A percentile compares a stretch with the other conserved stretches of the same genome.
Evolutionary conservation across 176 grass and related monocot genomes (phyloP).

Genomic region (Dendrocalamus sinicus): DNA sequence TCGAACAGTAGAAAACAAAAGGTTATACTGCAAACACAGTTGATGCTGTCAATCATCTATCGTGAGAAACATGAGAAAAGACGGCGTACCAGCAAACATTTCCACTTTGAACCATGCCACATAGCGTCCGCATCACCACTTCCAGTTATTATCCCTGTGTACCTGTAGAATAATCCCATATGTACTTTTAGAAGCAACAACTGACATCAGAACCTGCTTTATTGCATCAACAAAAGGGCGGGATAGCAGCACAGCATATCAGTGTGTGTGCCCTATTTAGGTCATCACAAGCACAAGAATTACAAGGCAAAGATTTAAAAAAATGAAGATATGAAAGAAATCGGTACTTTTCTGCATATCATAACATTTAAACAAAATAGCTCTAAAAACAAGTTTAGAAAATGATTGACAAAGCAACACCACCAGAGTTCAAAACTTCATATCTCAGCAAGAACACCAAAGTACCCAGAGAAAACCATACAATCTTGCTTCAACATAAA

Average conservation of each 20-base stretch:
- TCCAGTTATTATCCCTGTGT: constrained; percentile 79
- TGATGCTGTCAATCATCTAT: constrained; percentile 5
- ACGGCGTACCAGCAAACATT: constrained; percentile 69
- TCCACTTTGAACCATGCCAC: constrained; percentile 96
- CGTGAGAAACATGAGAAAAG: background rate
- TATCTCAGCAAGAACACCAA: background rate
- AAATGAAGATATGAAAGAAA: background rate
- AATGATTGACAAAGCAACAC: background rate
- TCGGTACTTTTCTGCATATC: background rate
- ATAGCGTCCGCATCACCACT: constrained; percentile 66
- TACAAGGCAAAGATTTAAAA: background rate
- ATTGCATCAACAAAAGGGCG: background rate
- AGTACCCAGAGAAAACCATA: background rate
- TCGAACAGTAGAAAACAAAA: background rate
- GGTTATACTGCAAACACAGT: background rate
- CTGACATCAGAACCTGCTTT: background rate
- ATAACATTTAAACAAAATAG: background rate
- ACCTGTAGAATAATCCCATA: constrained; percentile 49
- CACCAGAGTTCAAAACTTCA: background rate
- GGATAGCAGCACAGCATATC: background rate
- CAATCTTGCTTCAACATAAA: too few relatives aligned
- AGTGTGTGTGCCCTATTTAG: background rate
- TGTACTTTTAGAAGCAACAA: constrained; percentile 13
- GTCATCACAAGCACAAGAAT: background rate
- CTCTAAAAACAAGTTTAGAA: background rate